Evolutionary conservation across 2,329 filamentous ascomycete genomes (phyloP), one percentile per base, ranked within the genome.

Genomic region (Aureobasidium uvarum): DNA sequence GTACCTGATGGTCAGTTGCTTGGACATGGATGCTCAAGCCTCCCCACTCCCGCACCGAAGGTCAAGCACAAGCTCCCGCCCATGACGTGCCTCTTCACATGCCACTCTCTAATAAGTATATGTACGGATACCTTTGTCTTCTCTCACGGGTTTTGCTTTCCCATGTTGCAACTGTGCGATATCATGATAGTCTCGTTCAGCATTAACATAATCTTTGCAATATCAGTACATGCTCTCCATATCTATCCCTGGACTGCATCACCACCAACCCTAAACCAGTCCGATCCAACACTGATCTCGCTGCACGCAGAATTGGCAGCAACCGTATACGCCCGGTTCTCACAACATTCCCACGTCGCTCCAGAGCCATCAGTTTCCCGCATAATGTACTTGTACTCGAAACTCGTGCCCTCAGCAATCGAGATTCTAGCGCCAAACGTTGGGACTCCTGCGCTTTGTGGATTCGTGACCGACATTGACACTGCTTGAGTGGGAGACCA

Each of bases 351-450:
- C 88, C 88, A 91, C 1, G 75, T 79, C 14, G 88, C 75, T 0
- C 77, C 77, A 8, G 48, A 51, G 0, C 86, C 84, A 69, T 83
- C 81, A 1, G 74, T 70, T 66, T 81, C 79, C 48, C 86, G 81
- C 59, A 85, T 83, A 69, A 91, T 82, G 71, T 85, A 91, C 78
- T 91, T 91, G 75, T 90, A 91, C 77, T 86, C 71, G 39, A 91
- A 78, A 1, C 75, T 75, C 51, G 80, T 79, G 2, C 87, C 87
- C 0, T 84, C 80, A 0, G 79, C 75, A 13, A 91, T 74, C 0
- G 76, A 76, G 50, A 89, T 70, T 0, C 81, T 81, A 0, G 74
- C 80, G 13, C 63, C 69, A 36, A 65, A 65, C 2, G 33, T 43
- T 5, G 60, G 60, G 52, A 77, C 80, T 89, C 89, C 91, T 23